Evolutionary conservation across 192 early-diverging fungal genomes (phyloP).

Genomic region (Podila epigama): DNA sequence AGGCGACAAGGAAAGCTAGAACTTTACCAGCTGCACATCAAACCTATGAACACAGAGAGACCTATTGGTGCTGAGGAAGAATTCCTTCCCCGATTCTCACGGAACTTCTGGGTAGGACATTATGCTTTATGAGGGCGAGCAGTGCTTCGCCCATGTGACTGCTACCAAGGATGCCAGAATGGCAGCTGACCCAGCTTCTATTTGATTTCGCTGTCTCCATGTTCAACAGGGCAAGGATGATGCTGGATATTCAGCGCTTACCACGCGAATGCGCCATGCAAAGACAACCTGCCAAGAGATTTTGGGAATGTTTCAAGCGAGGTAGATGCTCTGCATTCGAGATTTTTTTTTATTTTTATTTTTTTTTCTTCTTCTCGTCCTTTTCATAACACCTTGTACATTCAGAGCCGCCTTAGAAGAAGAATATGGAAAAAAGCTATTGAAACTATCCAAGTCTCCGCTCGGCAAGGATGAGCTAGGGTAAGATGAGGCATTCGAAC

Average conservation of each 20-base stretch:
- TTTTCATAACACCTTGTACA: background rate
- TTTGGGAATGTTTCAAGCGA: conserved; percentile 61
- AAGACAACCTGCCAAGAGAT: conserved; percentile 77
- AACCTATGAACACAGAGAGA: conserved; percentile 29
- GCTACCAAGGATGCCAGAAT: background rate
- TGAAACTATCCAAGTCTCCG: conserved; percentile 64
- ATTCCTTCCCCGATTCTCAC: conserved; percentile 16
- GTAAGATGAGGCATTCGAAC: conserved; percentile 47
- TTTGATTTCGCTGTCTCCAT: background rate
- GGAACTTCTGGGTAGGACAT: conserved; percentile 43
- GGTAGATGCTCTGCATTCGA: conserved; percentile 42
- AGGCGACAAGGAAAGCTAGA: background rate
- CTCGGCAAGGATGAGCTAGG: conserved; percentile 77
- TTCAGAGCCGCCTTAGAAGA: conserved; percentile 71
- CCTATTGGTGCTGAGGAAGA: background rate
- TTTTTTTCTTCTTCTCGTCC: background rate
- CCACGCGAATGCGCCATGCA: conserved; percentile 69
- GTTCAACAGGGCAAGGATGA: conserved; percentile 66
- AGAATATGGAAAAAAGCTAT: conserved; percentile 71
- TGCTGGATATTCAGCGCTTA: conserved; percentile 71
- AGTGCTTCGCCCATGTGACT: background rate
- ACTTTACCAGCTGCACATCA: no score
- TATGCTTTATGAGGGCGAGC: background rate
- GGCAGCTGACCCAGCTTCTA: background rate
- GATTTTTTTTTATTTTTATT: background rate